phyloP scores from a whole-genome alignment of 1,284 basidiomycete genomes.

The Cystobasidiaceae sp. region DNA sequence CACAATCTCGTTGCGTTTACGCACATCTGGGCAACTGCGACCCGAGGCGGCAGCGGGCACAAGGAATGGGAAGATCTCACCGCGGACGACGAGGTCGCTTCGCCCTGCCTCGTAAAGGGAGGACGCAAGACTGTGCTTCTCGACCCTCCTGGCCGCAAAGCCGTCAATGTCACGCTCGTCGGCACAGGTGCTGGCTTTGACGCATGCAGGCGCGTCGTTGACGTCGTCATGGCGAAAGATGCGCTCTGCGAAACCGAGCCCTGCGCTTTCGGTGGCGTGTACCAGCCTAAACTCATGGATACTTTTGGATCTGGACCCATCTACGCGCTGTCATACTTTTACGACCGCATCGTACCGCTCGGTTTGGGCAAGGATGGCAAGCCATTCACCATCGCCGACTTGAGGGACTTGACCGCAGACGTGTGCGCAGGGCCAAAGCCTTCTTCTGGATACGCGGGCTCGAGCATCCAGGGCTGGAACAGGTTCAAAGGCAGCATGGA shows the following conservation, averaged over 20 bases:
- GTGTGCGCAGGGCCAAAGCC: slow-evolving; percentile 63
- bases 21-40: slow-evolving; percentile 51
- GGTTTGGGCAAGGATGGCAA: slow-evolving; percentile 49
- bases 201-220: slow-evolving; percentile 75
- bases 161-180: slow-evolving; percentile 69
- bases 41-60: slow-evolving; percentile 33
- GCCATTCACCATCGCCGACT: slow-evolving; percentile 57
- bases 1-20: slow-evolving; percentile 88
- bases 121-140: slow-evolving; percentile 64
- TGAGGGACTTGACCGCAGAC: slow-evolving; percentile 61
- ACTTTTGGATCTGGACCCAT: slow-evolving; percentile 60
- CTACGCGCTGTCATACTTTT: slow-evolving; percentile 80
- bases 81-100: slow-evolving; percentile 52
- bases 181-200: slow-evolving; percentile 79
- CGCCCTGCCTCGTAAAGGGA: slow-evolving; percentile 74
- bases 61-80: slow-evolving; percentile 50
- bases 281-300: slow-evolving; percentile 89
- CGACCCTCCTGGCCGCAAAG: slow-evolving; percentile 55
- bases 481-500: slow-evolving; percentile 49
- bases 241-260: slow-evolving; percentile 84
- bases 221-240: slow-evolving; percentile 94
- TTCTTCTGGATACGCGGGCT: not conserved
- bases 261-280: slow-evolving; percentile 95
- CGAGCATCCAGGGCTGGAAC: no score
- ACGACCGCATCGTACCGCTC: slow-evolving; percentile 83